These are phyloP conservation scores for Escovopsis sp. DNA, from an alignment of 2,329 filamentous ascomycete genomes.

Conservation along the genomic window DNA sequence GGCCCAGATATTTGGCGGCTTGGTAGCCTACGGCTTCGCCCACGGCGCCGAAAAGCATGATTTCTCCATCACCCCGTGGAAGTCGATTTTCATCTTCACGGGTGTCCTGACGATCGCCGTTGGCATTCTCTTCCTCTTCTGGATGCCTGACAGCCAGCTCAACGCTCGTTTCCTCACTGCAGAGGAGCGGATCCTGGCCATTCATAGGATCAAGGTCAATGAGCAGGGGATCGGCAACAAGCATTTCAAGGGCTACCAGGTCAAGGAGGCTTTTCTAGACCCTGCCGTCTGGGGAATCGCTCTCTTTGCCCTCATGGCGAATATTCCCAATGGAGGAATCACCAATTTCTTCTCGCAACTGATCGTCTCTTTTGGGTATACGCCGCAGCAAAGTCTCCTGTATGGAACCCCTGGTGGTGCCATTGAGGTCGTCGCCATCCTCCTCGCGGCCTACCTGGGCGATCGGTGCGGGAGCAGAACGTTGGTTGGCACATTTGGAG, in stretches of 20 bases:
- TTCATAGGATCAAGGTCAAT: conserved; percentile 41
- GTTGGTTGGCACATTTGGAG: conserved; percentile 5
- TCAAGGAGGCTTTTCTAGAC: conserved; percentile 16
- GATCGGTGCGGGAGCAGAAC: conserved; percentile 5
- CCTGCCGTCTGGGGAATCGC: conserved; percentile 4
- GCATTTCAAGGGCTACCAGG: conserved; percentile 49
- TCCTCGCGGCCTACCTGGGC: conserved; percentile 27
- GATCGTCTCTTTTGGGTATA: conserved; percentile 45
- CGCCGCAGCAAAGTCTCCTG: conserved; percentile 43
- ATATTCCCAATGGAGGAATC: conserved; percentile 7
- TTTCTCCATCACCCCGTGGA: conserved; percentile 5
- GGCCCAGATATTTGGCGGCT: conserved; percentile 5
- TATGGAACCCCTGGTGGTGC: conserved; percentile 51
- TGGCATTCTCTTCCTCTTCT: conserved; percentile 4
- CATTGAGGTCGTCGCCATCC: conserved; percentile 43
- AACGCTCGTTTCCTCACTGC: conserved; percentile 5
- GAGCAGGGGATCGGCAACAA: conserved; percentile 55
- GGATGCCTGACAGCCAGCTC: conserved; percentile 5
- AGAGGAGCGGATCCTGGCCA: conserved; percentile 4
- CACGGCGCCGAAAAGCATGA: conserved; percentile 2
- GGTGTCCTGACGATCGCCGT: conserved; percentile 4
- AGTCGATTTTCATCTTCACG: conserved; percentile 5
- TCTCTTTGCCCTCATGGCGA: conserved; percentile 2
- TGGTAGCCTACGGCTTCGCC: conserved; percentile 6
- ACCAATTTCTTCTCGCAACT: conserved; percentile 25